Evolutionary conservation across 2,329 filamentous ascomycete genomes (phyloP).

Genomic region (Talaromyces sp.): DNA sequence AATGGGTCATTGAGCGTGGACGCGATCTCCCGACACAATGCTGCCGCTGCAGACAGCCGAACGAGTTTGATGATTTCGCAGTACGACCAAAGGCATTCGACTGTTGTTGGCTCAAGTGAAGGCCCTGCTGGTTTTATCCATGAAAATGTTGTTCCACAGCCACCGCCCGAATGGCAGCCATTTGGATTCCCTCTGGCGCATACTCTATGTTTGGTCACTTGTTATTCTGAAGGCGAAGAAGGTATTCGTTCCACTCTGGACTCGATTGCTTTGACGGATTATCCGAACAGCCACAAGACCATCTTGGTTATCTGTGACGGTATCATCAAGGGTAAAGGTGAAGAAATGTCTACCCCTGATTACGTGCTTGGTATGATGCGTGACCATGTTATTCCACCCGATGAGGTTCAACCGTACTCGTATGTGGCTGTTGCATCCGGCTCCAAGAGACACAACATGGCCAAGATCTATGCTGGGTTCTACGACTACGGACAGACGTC

Average conservation of each 20-base stretch:
- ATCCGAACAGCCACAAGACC: constrained; percentile 97
- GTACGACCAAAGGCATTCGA: constrained; percentile 52
- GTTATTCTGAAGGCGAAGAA: constrained; percentile 92
- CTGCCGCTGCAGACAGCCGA: constrained; percentile 36
- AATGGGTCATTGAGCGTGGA: constrained; percentile 54
- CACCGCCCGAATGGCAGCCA: constrained; percentile 93
- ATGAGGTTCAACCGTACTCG: constrained; percentile 85
- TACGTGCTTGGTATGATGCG: constrained; percentile 91
- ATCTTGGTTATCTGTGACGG: constrained; percentile 96
- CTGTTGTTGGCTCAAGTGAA: constrained; percentile 61
- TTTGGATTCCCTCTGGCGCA: constrained; percentile 95
- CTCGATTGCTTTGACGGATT: constrained; percentile 95
- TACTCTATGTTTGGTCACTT: constrained; percentile 89
- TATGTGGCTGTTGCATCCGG: constrained; percentile 96
- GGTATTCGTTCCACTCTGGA: constrained; percentile 91
- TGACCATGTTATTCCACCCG: constrained; percentile 73
- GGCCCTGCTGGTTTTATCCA: constrained; percentile 95
- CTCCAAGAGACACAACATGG: constrained; percentile 98
- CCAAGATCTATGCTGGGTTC: constrained; percentile 95
- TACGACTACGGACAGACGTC: constrained; percentile 91
- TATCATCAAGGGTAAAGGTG: constrained; percentile 93
- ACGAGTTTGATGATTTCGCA: constrained; percentile 62
- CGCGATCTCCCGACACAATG: constrained; percentile 36
- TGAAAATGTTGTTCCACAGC: constrained; percentile 91
- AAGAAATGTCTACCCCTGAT: constrained; percentile 81